phyloP scores from a whole-genome alignment of 495 filamentous ascomycete species.

The Glarea lozoyensis region DNA sequence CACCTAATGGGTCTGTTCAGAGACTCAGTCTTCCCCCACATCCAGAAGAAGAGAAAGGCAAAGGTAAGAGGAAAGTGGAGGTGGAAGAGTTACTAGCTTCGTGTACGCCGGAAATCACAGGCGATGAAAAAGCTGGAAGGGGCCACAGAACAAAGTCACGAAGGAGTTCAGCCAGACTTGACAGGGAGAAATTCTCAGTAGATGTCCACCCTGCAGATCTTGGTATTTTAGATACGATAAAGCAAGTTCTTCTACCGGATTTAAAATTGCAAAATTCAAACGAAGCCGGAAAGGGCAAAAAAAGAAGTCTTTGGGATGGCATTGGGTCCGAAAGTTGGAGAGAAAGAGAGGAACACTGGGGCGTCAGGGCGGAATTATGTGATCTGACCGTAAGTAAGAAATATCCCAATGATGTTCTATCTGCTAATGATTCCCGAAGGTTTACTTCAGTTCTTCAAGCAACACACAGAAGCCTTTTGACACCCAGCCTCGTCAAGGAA shows the following conservation, averaged over 20 bases:
- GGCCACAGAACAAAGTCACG: background rate
- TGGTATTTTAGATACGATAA: slow-evolving; percentile 1
- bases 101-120: background rate
- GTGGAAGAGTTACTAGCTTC: background rate
- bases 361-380: slow-evolving; percentile 1
- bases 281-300: background rate
- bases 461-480: slow-evolving; percentile 1
- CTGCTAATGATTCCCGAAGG: background rate
- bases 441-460: slow-evolving; percentile 1
- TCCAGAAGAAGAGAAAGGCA: slow-evolving; percentile 1
- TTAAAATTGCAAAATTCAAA: background rate
- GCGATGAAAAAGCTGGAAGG: slow-evolving; percentile 1
- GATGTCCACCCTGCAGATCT: background rate
- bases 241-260: background rate
- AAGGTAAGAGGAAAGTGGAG: slow-evolving; percentile 1
- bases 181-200: background rate
- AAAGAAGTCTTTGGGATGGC: too few species aligned
- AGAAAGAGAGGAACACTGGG: slow-evolving; percentile 3
- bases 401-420: background rate
- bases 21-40: background rate
- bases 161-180: background rate
- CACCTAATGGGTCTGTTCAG: background rate
- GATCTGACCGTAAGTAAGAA: background rate
- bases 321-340: background rate
- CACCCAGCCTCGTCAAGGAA: background rate